Evolutionary conservation across 495 filamentous ascomycete genomes (phyloP), one percentile per base, ranked within the genome.

Genomic region (Saxophila tyrrhenica): DNA sequence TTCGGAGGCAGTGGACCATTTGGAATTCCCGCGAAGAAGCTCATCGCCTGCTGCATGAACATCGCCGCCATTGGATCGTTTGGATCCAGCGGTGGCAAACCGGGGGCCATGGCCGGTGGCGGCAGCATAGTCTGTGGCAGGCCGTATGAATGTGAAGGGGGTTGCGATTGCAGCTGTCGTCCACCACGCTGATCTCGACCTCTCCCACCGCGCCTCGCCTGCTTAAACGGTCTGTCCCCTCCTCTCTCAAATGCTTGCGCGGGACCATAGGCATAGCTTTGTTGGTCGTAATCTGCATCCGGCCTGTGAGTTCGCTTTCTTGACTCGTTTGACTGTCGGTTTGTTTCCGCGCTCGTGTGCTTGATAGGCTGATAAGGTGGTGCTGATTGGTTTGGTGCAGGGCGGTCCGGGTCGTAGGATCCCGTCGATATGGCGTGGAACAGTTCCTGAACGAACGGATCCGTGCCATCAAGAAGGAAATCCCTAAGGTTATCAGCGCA

Each of bases 401-500:
- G 41, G 24, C 54, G 67, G 49, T 70, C 69, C n/a, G 54, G 58
- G 25, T 61, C 58, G 21, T 45, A 61, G 1, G 54, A 48, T 21
- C 23, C 42, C 11, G 53, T 53, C 19, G 44, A 21, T 48, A 90
- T 77, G 10, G 83, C 83, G 19, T 77, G 67, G 64, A 98, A 89
- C 39, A 94, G 78, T 62, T 95, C 91, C 52, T 86, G 73, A n/a
- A 96, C 86, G 57, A 98, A 96, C 2, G 73, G 64, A 1, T 66
- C 61, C 1, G 87, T 83, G 63, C 92, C 79, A 59, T 94, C 86
- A 70, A 81, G 79, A 8, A 98, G 70, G 65, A 97, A 97, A 64
- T 95, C 90, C 21, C 86, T 81, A 44, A 97, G 76, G 61, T 89
- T 85, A 43, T 81, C 78, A 59, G 87, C 78, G 53, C 85, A 91